A percentile compares a stretch with the other conserved stretches of the same genome.
Evolutionary conservation across 2,329 filamentous ascomycete species (phyloP).

Genomic region (Fusarium odoratissimum): DNA sequence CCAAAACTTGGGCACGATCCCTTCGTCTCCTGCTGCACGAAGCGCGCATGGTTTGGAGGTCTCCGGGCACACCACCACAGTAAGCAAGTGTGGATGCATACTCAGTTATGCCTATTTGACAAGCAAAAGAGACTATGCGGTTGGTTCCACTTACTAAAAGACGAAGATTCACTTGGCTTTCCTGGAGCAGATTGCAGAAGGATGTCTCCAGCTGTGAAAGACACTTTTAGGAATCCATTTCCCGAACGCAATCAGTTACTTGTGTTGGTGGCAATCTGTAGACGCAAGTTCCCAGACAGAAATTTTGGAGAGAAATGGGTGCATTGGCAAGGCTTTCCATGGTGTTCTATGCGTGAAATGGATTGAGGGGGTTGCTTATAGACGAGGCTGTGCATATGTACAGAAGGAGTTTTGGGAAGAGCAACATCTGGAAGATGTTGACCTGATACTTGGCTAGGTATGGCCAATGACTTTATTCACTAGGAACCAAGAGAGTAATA

Average conservation of each 20-base stretch:
- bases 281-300: not conserved
- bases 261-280: not conserved
- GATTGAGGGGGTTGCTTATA: not conserved
- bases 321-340: not conserved
- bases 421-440: fast-evolving
- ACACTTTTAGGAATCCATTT: not conserved
- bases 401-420: not conserved
- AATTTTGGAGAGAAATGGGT: not conserved
- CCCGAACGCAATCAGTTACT: not conserved
- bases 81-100: not conserved
- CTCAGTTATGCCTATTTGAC: not conserved
- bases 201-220: not conserved
- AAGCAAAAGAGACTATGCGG: not conserved
- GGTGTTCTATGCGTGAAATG: not conserved
- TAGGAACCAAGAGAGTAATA: fast-evolving
- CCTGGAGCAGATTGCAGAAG: not conserved
- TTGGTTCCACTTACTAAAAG: not conserved
- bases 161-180: not conserved
- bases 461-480: not conserved
- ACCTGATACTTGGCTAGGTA: not conserved
- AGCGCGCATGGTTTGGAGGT: not conserved
- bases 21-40: not conserved
- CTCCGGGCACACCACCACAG: not conserved
- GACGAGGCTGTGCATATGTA: not conserved
- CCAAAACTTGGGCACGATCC: not conserved